Percentiles rank a stretch among this genome's conserved stretches.
Conservation (phyloP, 2,329 filamentous ascomycete genomes). For the Ascochyta pisi region DNA sequence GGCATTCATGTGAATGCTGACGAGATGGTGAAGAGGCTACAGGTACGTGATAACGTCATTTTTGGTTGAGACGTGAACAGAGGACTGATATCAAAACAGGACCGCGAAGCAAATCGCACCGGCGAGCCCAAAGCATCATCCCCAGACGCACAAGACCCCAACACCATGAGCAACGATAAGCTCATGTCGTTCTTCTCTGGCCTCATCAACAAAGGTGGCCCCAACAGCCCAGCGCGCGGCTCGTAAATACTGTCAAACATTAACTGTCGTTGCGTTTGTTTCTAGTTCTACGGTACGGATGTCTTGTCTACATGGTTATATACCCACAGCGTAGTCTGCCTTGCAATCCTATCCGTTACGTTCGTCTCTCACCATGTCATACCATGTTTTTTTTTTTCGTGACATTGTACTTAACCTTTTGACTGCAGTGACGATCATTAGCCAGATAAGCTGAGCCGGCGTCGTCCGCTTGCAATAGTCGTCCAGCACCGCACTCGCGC, state of each 20-base stretch:
- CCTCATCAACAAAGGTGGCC: conserved; percentile 43
- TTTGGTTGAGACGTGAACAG: not conserved
- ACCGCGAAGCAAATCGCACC: conserved; percentile 47
- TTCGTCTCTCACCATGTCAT: not conserved
- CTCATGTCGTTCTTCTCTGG: conserved; percentile 50
- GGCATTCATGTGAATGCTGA: conserved; percentile 96
- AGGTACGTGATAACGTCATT: conserved; percentile 60
- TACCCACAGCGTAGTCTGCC: conserved; percentile 22
- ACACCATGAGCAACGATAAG: conserved; percentile 49
- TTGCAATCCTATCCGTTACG: conserved; percentile 13
- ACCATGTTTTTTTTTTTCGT: no score
- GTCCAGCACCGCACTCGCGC: no score
- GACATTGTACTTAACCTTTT: no score
- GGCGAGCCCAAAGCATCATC: conserved; percentile 38
- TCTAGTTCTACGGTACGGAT: conserved; percentile 10
- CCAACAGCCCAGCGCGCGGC: conserved; percentile 35
- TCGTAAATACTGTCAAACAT: conserved; percentile 3
- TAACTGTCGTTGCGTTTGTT: not conserved
- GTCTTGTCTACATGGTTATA: conserved; percentile 23
- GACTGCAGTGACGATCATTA: no score
- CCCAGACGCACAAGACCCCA: conserved; percentile 34
- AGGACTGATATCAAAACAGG: conserved; percentile 33
- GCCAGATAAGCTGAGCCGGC: no score
- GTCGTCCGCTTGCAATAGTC: no score
- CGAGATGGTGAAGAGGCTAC: conserved; percentile 86